Percentiles rank a stretch among this genome's conserved stretches.
Conservation (phyloP, 208 protist species). For the Trypanosoma lewisi region DNA sequence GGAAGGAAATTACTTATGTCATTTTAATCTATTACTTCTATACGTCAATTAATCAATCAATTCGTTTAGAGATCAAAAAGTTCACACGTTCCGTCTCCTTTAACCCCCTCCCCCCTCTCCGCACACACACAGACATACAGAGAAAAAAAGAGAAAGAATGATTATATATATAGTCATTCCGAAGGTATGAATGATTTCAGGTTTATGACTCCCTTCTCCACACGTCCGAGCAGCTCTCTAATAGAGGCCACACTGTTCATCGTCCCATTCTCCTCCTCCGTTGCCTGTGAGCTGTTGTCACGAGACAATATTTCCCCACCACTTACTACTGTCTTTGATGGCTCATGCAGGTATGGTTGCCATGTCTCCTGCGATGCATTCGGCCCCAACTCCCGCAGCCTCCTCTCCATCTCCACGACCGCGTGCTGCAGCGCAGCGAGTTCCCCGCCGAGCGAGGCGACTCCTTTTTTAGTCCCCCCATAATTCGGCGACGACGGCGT, state of each 20-base stretch:
- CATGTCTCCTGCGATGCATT: background rate
- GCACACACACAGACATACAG: slow-evolving; percentile 2
- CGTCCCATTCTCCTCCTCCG: background rate
- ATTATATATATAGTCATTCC: background rate
- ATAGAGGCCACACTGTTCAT: background rate
- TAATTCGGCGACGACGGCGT: background rate
- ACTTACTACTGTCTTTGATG: too few species aligned
- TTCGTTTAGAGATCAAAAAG: too few species aligned
- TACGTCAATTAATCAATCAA: too few species aligned
- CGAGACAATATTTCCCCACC: background rate
- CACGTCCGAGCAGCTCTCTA: background rate
- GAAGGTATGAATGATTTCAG: background rate
- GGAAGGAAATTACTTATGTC: too few species aligned
- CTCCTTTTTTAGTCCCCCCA: background rate
- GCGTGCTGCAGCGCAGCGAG: background rate
- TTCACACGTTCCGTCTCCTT: too few species aligned
- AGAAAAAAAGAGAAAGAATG: slow-evolving; percentile 3
- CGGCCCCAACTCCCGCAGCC: background rate
- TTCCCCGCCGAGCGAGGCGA: background rate
- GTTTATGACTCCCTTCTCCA: slow-evolving; percentile 4
- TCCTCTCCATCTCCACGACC: background rate
- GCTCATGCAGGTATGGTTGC: background rate
- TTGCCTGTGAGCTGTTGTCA: background rate
- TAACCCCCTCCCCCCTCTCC: background rate
- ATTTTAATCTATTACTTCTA: too few species aligned